Percentiles rank a stretch among this genome's conserved stretches.
Conservation (phyloP, 306 rosid species). For the Fragaria vesca region DNA sequence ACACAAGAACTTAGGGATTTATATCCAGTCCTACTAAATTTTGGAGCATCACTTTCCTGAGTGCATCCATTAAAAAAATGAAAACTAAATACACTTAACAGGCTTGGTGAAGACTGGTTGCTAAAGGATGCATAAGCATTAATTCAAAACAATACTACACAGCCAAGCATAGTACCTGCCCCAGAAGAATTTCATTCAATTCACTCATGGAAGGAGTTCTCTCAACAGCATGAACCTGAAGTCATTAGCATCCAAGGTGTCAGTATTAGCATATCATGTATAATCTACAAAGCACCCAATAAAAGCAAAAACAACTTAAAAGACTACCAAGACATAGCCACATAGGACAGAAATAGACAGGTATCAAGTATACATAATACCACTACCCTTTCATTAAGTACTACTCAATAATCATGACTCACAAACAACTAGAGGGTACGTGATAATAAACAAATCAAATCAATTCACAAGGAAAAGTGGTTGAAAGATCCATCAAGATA, state of each 20-base stretch:
- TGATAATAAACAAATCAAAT: not conserved
- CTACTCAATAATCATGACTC: not conserved
- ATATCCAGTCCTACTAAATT: not conserved
- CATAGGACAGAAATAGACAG: not conserved
- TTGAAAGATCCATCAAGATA: conserved; percentile 15
- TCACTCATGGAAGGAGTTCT: conserved; percentile 99
- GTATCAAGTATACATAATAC: not conserved
- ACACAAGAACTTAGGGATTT: not conserved
- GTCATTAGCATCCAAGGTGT: conserved; percentile 12
- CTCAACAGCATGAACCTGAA: conserved; percentile 92
- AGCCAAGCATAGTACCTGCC: conserved; percentile 67
- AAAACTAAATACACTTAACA: not conserved
- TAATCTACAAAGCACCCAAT: not conserved
- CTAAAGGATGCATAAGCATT: not conserved
- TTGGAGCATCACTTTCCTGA: not conserved
- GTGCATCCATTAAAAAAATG: not conserved
- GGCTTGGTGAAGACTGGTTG: not conserved
- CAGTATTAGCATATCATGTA: not conserved
- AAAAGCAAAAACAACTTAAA: not conserved
- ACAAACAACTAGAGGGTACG: not conserved
- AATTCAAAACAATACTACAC: conserved; percentile 5
- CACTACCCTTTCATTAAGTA: not conserved
- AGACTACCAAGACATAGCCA: not conserved
- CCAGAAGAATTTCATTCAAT: conserved; percentile 87
- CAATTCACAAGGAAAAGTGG: not conserved